Conservation (phyloP, 2,329 filamentous ascomycete genomes). For the Pseudofabraea citricarpa region DNA sequence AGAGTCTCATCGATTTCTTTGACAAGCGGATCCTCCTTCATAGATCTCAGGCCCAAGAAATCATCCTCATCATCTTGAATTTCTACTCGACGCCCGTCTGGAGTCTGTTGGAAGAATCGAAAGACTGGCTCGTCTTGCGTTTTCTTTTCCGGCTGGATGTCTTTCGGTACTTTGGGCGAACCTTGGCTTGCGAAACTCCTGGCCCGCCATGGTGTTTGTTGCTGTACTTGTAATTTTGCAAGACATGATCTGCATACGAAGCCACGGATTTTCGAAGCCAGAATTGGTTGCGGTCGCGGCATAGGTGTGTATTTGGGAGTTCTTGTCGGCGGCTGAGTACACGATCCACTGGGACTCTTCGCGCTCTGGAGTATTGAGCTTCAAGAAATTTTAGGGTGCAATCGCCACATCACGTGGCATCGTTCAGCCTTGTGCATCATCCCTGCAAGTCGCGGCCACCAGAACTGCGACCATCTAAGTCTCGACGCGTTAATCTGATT, state of each 20-base stretch:
- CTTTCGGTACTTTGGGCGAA: conserved; percentile 2
- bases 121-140: conserved; percentile 3
- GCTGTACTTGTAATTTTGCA: conserved; percentile 19
- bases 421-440: neutral
- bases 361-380: no score
- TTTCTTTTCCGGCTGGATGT: neutral
- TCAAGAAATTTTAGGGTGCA: conserved; percentile 1
- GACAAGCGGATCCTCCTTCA: neutral
- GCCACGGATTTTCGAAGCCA: conserved; percentile 21
- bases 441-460: no score
- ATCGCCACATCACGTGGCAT: conserved; percentile 3
- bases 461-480: no score
- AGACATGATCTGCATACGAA: conserved; percentile 29
- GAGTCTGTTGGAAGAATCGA: conserved; percentile 22
- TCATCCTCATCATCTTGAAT: conserved; percentile 15
- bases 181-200: conserved; percentile 16
- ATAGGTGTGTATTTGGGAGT: no score
- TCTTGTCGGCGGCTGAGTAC: no score
- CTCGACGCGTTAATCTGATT: neutral
- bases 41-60: conserved; percentile 1
- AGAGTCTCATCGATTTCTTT: neutral
- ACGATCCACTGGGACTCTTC: no score
- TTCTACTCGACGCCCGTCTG: conserved; percentile 22
- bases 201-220: conserved; percentile 15
- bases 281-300: conserved; percentile 22